phyloP scores from a whole-genome alignment of 495 filamentous ascomycete genomes.

The Lasiosphaeria ovina region DNA sequence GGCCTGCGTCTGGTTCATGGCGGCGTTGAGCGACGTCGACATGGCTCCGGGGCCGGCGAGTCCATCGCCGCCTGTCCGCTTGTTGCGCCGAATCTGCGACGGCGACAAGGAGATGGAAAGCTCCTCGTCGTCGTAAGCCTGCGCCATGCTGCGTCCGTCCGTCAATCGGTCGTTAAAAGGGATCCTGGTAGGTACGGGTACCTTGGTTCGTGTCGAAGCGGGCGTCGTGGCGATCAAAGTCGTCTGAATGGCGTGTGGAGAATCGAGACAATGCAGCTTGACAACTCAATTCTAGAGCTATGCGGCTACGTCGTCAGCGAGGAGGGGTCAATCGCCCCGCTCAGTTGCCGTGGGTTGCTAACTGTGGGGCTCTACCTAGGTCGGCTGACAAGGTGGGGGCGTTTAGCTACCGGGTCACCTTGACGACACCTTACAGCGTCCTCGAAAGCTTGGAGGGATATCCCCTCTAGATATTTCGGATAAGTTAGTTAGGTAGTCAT shows the following conservation, averaged over 20 bases:
- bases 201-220: neutral
- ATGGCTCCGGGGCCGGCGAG: constrained; percentile 24
- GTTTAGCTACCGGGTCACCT: no score
- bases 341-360: no score
- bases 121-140: constrained; percentile 79
- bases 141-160: constrained; percentile 46
- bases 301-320: no score
- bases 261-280: neutral
- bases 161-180: no score
- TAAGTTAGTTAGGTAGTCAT: no score
- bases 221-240: neutral
- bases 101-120: constrained; percentile 79
- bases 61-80: constrained; percentile 28
- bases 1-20: constrained; percentile 16
- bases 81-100: constrained; percentile 58
- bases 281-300: no score
- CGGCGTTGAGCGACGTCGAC: constrained; percentile 26
- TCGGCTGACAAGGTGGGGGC: no score
- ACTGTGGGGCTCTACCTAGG: no score
- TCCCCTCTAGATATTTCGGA: no score
- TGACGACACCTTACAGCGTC: no score
- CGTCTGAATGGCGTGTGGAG: constrained; percentile 7
- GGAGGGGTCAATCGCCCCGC: no score
- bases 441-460: no score
- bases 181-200: neutral